Conservation (phyloP, 1,139 yeast species). For the Pichia inconspicua region DNA sequence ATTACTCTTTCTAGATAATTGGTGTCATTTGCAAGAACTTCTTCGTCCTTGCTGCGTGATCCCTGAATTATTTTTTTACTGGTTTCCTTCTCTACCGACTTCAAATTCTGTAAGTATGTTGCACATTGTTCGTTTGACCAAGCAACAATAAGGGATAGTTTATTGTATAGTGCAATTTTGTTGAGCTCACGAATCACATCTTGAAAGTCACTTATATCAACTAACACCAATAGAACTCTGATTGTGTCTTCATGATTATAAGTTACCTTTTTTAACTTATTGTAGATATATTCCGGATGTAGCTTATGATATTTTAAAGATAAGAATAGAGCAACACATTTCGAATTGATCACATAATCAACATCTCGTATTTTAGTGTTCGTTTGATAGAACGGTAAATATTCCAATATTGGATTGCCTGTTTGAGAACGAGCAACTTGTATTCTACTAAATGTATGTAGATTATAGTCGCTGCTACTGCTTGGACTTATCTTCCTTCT, state of each 20-base stretch:
- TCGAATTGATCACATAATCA: slow-evolving; percentile 62
- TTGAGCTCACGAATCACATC: slow-evolving; percentile 63
- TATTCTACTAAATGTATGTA: slow-evolving; percentile 24
- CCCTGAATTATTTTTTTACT: slow-evolving; percentile 25
- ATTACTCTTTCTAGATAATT: slow-evolving; percentile 35
- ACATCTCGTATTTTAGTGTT: slow-evolving; percentile 39
- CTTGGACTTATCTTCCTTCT: background rate
- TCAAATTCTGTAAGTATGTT: slow-evolving; percentile 52
- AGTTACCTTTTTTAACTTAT: slow-evolving; percentile 50
- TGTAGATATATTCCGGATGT: slow-evolving; percentile 80
- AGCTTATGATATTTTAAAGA: slow-evolving; percentile 77
- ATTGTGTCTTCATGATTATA: slow-evolving; percentile 30
- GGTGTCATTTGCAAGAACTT: slow-evolving; percentile 30
- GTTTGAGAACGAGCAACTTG: slow-evolving; percentile 47
- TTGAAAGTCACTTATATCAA: slow-evolving; percentile 71
- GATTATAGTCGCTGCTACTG: background rate
- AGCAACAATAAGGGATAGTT: slow-evolving; percentile 62
- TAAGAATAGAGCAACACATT: slow-evolving; percentile 62
- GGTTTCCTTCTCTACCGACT: slow-evolving; percentile 36
- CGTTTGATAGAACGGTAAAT: slow-evolving; percentile 43
- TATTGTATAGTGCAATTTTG: slow-evolving; percentile 62
- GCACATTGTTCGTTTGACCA: slow-evolving; percentile 89
- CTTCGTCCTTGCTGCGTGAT: slow-evolving; percentile 17
- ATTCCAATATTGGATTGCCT: slow-evolving; percentile 51
- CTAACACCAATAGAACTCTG: slow-evolving; percentile 61